phyloP scores from a whole-genome alignment of 1,139 yeast genomes.

The Hyphopichia wangnamkhiaoensis region DNA sequence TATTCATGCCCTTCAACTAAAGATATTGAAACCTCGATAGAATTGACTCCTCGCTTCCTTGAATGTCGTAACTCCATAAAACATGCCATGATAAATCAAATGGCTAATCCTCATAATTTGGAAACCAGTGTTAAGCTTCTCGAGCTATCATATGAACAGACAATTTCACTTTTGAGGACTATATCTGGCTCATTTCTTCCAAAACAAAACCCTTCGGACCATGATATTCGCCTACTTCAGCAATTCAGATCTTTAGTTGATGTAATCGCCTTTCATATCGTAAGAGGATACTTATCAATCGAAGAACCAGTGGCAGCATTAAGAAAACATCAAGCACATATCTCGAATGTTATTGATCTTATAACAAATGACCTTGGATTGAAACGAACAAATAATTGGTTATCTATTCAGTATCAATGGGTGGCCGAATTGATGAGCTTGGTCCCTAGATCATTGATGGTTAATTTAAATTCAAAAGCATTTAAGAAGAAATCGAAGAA shows the following conservation, averaged over 20 bases:
- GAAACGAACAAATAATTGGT: constrained; percentile 33
- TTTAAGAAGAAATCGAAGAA: constrained; percentile 9
- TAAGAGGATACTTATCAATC: constrained; percentile 60
- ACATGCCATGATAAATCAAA: constrained; percentile 37
- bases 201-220: constrained; percentile 20
- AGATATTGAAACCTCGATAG: constrained; percentile 29
- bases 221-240: constrained; percentile 28
- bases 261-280: constrained; percentile 60
- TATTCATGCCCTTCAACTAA: constrained; percentile 34
- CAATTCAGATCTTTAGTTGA: constrained; percentile 56
- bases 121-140: constrained; percentile 31
- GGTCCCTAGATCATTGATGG: constrained; percentile 45
- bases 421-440: constrained; percentile 54
- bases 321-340: constrained; percentile 64
- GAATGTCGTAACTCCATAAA: constrained; percentile 44
- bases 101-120: constrained; percentile 34
- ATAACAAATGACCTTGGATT: constrained; percentile 8
- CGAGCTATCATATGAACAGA: constrained; percentile 36
- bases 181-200: constrained; percentile 10
- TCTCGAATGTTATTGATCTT: constrained; percentile 38
- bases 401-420: constrained; percentile 50
- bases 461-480: constrained; percentile 16
- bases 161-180: constrained; percentile 28
- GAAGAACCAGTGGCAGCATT: constrained; percentile 62
- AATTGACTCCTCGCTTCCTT: constrained; percentile 38